Conservation (phyloP, 2,329 filamentous ascomycete genomes). For the Diaporthe eres region DNA sequence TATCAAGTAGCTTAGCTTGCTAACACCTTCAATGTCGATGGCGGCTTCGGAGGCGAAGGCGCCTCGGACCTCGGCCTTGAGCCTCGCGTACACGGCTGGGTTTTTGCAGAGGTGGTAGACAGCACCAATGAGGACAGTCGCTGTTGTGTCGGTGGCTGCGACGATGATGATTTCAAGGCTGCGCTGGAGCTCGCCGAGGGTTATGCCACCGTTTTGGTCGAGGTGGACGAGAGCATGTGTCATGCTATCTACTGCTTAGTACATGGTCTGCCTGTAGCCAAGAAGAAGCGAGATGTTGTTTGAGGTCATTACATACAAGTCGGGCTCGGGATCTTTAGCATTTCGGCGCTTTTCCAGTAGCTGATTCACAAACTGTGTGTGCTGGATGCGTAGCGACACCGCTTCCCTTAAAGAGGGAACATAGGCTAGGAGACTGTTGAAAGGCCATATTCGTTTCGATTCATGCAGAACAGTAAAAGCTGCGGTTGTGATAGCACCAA, state of each 20-base stretch:
- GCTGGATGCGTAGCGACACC: background rate
- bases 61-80: background rate
- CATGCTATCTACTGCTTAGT: background rate
- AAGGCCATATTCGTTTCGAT: background rate
- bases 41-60: background rate
- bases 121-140: background rate
- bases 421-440: background rate
- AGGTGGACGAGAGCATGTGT: background rate
- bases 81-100: background rate
- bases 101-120: background rate
- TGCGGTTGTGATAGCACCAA: background rate
- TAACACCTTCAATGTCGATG: background rate
- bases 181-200: background rate
- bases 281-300: background rate
- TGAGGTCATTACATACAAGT: background rate
- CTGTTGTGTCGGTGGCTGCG: background rate
- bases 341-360: background rate
- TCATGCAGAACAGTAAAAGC: background rate
- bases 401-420: background rate
- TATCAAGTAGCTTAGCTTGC: background rate
- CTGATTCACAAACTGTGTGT: background rate
- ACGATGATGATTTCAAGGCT: background rate
- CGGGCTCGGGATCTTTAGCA: background rate
- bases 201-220: background rate
- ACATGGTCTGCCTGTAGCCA: background rate